Base-by-base conservation (phyloP, 2,329 filamentous ascomycete genomes). In the Stagonosporopsis cucurbitacearum region DNA sequence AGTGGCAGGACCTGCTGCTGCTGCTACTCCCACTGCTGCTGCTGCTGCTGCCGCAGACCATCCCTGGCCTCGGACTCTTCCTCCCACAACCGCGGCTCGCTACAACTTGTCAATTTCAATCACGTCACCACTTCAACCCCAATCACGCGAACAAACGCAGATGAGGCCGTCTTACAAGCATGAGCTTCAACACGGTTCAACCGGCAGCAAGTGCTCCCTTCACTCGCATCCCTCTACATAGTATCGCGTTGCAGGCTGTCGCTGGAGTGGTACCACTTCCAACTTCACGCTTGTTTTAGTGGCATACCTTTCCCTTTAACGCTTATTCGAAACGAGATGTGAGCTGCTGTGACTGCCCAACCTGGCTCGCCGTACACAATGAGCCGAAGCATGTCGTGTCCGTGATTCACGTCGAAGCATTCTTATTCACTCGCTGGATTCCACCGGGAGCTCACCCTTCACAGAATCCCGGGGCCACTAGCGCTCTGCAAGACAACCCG, bases 271-370 rank as follows among this genome's bases (percentile, higher is more conserved):
- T 39, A 48, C 42, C 37, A 51, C 53, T 39, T 42, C 15, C 37
- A 9, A 40, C 41, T 25, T 47, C 42, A 13, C 28, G 28, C 47
- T 45, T 45, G 41, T 40, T 41, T 42, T 44, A 35, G 46, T 35
- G 33, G 35, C 41, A 49, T 36, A 50, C 28, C 52, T 12, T 42
- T 33, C 49, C 41, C 19, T 45, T 20, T 13, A 22, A 53, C 43
- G 43, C 54, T 58, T 57, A 49, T 43, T 57, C 55, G 49, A 46
- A 54, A 50, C 32, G 57, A 62, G 55, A 58, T 56, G 54, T 58
- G 47, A 61, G 28, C 67, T 68, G 70, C 50, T 55, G 69, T 73
- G 68, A 60, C 58, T 63, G 54, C 67, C 66, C 39, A 55, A 71
- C 63, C 13, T 30, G 66, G 64, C 52, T 57, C 44, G 37, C 49